These are phyloP conservation scores for Endocalyx cinctus DNA, from an alignment of 2,329 filamentous ascomycete species.

Conservation along the genomic window DNA sequence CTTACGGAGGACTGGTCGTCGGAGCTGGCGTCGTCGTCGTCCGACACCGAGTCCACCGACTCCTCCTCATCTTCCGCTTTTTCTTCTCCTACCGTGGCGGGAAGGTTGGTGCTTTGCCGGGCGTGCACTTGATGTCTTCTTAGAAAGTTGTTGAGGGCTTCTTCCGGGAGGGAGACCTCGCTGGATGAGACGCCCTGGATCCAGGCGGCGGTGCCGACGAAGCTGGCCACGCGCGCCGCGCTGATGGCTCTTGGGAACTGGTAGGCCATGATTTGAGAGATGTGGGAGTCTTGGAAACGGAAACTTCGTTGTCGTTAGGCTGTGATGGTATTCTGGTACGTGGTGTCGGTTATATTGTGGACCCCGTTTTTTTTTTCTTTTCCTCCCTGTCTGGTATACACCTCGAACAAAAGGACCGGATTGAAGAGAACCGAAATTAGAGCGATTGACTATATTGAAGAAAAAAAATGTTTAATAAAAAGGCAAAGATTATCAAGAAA, in stretches of 20 bases:
- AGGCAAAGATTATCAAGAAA: no score
- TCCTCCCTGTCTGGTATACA: no score
- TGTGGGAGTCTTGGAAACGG: no score
- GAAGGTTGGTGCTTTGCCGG: conserved; percentile 3
- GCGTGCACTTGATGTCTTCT: conserved; percentile 7
- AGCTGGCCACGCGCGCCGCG: conserved; percentile 19
- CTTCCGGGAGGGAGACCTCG: conserved; percentile 14
- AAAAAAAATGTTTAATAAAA: no score
- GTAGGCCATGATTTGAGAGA: conserved; percentile 10
- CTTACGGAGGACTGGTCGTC: conserved; percentile 3
- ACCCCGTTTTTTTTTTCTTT: no score
- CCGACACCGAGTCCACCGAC: conserved; percentile 4
- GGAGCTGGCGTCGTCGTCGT: conserved; percentile 9
- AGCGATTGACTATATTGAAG: no score
- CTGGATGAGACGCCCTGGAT: conserved; percentile 16
- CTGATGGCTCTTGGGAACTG: conserved; percentile 21
- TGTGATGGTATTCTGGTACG: no score
- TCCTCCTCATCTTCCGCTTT: conserved; percentile 5
- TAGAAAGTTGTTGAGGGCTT: conserved; percentile 19
- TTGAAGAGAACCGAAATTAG: no score
- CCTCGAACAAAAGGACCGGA: no score
- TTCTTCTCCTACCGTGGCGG: conserved; percentile 1
- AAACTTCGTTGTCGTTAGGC: no score
- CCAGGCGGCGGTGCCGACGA: conserved; percentile 22
- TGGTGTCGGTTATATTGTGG: no score